Evolutionary conservation across 2,329 filamentous ascomycete genomes (phyloP).

Genomic region (Tolypocladium sp.): DNA sequence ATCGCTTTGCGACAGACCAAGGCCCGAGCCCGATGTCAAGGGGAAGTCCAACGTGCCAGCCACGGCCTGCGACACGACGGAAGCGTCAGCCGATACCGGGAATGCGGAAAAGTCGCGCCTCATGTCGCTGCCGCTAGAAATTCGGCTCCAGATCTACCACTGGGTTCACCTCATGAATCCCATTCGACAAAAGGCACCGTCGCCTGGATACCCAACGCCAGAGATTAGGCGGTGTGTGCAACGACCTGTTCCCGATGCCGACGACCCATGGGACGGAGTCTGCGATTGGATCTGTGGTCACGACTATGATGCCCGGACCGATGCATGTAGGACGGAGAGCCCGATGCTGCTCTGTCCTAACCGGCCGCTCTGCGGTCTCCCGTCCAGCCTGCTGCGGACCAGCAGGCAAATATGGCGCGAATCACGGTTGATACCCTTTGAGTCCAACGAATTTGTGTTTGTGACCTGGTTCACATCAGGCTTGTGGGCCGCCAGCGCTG

Average conservation of each 20-base stretch:
- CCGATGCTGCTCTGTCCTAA: slow-evolving; percentile 17
- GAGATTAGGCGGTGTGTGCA: slow-evolving; percentile 21
- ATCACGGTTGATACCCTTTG: slow-evolving; percentile 28
- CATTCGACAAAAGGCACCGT: slow-evolving; percentile 26
- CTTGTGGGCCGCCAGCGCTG: slow-evolving; percentile 27
- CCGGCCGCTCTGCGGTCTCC: slow-evolving; percentile 29
- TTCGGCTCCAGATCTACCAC: slow-evolving; percentile 36
- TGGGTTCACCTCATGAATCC: slow-evolving; percentile 30
- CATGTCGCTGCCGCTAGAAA: slow-evolving; percentile 31
- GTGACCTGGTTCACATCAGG: slow-evolving; percentile 36
- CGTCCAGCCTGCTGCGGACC: slow-evolving; percentile 26
- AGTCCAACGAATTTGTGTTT: slow-evolving; percentile 36
- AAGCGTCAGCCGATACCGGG: neutral
- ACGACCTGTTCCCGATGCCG: slow-evolving; percentile 8
- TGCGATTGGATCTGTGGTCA: neutral
- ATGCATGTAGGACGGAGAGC: neutral
- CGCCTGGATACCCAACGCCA: slow-evolving; percentile 28
- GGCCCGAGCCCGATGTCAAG: neutral
- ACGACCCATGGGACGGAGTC: neutral
- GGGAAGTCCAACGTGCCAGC: neutral
- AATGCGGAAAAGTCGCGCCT: slow-evolving; percentile 2
- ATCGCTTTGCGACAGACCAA: neutral
- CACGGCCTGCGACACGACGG: neutral
- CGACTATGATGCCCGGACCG: neutral
- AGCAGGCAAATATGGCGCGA: slow-evolving; percentile 34